phyloP scores from a whole-genome alignment of 768 basidiomycete genomes.

The Gloeopeniophorella convolvens region DNA sequence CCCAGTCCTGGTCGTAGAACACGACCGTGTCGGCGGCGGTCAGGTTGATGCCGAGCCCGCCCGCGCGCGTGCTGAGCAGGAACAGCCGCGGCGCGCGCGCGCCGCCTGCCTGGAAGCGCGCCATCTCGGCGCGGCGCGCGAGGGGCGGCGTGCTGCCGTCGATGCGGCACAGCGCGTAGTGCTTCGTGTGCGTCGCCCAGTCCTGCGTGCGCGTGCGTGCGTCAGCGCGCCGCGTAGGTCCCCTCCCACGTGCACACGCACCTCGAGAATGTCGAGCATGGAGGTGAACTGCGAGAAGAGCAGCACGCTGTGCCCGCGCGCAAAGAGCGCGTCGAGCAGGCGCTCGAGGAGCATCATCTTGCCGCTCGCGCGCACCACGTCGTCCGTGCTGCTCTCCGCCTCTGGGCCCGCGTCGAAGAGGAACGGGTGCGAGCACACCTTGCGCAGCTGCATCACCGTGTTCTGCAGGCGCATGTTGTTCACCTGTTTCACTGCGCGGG shows the following conservation, averaged over 20 bases:
- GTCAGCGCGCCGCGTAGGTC: slow-evolving; percentile 1
- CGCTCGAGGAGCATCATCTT: slow-evolving; percentile 98
- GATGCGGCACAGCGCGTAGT: slow-evolving; percentile 82
- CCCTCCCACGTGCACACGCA: too few relatives aligned
- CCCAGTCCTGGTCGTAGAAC: slow-evolving; percentile 92
- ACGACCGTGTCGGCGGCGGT: slow-evolving; percentile 86
- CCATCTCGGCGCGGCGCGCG: slow-evolving; percentile 81
- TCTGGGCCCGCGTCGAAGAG: slow-evolving; percentile 81
- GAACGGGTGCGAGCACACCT: slow-evolving; percentile 92
- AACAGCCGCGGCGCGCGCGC: slow-evolving; percentile 67
- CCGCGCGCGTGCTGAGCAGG: slow-evolving; percentile 72
- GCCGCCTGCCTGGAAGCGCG: slow-evolving; percentile 70
- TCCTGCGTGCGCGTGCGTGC: slow-evolving; percentile 40
- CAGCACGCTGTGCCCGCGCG: slow-evolving; percentile 76
- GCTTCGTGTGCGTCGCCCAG: slow-evolving; percentile 84
- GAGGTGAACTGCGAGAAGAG: slow-evolving; percentile 91
- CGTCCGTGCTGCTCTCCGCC: slow-evolving; percentile 53
- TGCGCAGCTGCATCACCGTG: slow-evolving; percentile 90
- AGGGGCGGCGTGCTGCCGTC: slow-evolving; percentile 82
- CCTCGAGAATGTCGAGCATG: slow-evolving; percentile 94
- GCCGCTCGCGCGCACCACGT: slow-evolving; percentile 80
- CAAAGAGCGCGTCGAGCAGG: slow-evolving; percentile 76
- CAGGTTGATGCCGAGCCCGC: slow-evolving; percentile 76
- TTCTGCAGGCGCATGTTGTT: slow-evolving; percentile 95
- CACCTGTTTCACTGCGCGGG: slow-evolving; percentile 60